Percentiles rank a stretch among this genome's conserved stretches.
These are phyloP conservation scores for Lactarius indigo DNA, from an alignment of 768 basidiomycete species.

Conservation along the genomic window DNA sequence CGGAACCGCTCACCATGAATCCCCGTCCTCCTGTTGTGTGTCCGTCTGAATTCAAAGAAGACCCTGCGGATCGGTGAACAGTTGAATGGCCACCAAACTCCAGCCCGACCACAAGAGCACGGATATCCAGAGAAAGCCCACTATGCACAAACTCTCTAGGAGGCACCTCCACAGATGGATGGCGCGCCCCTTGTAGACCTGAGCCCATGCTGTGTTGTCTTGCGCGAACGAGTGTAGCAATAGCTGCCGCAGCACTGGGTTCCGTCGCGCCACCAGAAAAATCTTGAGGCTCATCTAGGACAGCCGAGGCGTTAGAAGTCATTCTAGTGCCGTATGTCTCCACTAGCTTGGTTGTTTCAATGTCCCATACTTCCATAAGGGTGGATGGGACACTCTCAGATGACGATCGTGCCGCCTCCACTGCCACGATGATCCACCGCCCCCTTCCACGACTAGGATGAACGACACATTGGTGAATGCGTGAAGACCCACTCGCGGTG, in stretches of 20 bases:
- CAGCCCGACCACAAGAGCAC: slow-evolving; percentile 63
- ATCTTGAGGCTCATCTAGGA: slow-evolving; percentile 52
- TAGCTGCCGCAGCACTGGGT: slow-evolving; percentile 64
- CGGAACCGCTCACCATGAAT: slow-evolving; percentile 84
- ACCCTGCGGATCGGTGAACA: slow-evolving; percentile 32
- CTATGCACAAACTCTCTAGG: slow-evolving; percentile 33
- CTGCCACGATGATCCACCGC: slow-evolving; percentile 85
- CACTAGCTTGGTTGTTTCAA: slow-evolving; percentile 74
- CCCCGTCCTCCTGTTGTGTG: slow-evolving; percentile 39
- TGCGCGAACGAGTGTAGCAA: slow-evolving; percentile 75
- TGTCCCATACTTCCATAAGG: slow-evolving; percentile 88
- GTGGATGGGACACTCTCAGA: slow-evolving; percentile 37
- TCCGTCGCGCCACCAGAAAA: slow-evolving; percentile 54
- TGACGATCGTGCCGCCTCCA: slow-evolving; percentile 44
- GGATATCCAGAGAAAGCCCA: slow-evolving; percentile 61
- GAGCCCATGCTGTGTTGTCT: slow-evolving; percentile 42
- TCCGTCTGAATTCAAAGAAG: slow-evolving; percentile 22
- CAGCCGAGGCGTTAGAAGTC: slow-evolving; percentile 42
- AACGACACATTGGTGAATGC: slow-evolving; percentile 69
- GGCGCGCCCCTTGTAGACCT: slow-evolving; percentile 20
- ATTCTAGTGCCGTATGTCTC: slow-evolving; percentile 71
- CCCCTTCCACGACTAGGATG: slow-evolving; percentile 88
- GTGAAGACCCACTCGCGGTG: slow-evolving; percentile 47
- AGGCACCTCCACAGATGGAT: slow-evolving; percentile 30
- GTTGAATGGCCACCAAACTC: slow-evolving; percentile 74